Conservation (phyloP, 2,329 filamentous ascomycete species). For the Madurella mycetomatis region DNA sequence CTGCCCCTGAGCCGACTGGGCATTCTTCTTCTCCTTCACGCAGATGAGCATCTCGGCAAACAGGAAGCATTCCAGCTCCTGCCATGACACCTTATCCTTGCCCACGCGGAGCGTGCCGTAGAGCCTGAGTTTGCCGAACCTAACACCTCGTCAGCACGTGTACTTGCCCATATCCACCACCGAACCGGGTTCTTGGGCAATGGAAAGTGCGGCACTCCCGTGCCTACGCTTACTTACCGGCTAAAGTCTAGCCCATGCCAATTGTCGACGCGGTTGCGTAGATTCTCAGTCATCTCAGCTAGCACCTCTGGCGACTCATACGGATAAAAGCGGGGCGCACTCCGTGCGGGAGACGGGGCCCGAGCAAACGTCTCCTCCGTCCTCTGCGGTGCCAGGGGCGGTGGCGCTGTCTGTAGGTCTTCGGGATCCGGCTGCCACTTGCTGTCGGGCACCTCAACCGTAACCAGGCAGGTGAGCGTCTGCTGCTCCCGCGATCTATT, state of each 20-base stretch:
- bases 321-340: constrained; percentile 57
- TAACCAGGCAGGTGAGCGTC: constrained; percentile 87
- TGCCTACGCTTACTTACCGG: constrained; percentile 46
- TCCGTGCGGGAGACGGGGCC: constrained; percentile 55
- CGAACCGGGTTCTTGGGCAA: neutral
- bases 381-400: constrained; percentile 37
- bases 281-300: constrained; percentile 78
- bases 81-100: constrained; percentile 95
- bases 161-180: constrained; percentile 3
- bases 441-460: constrained; percentile 86
- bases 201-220: neutral
- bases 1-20: constrained; percentile 48
- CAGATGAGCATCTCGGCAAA: constrained; percentile 99
- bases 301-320: constrained; percentile 73
- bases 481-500: constrained; percentile 90
- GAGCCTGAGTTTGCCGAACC: constrained; percentile 86
- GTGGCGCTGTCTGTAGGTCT: constrained; percentile 59
- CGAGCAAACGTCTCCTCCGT: constrained; percentile 51
- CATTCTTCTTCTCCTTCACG: constrained; percentile 89
- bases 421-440: constrained; percentile 87
- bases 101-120: constrained; percentile 89
- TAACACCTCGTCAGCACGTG: constrained; percentile 35
- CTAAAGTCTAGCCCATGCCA: constrained; percentile 96
- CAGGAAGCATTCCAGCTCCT: constrained; percentile 93
- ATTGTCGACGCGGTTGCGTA: constrained; percentile 88